Conservation (phyloP, 1,139 yeast genomes). For the Taphrina communis region DNA sequence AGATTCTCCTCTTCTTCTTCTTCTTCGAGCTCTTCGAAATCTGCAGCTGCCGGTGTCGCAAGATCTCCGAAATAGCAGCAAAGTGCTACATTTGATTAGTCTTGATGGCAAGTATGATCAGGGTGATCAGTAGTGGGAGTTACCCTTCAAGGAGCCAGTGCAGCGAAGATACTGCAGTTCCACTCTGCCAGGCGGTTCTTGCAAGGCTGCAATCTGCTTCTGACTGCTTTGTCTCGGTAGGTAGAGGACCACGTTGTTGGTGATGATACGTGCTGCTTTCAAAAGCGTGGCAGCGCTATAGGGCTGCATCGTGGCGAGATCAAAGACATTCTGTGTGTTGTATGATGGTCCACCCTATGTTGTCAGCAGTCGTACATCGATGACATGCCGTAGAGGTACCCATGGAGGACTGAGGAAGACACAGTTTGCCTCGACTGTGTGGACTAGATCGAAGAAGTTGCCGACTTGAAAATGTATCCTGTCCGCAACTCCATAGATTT, state of each 20-base stretch:
- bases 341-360: conserved; percentile 41
- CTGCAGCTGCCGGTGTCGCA: conserved; percentile 14
- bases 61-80: conserved; percentile 39
- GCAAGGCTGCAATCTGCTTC: conserved; percentile 35
- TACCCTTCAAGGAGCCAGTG: conserved; percentile 35
- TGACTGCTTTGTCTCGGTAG: conserved; percentile 40
- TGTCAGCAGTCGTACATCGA: neutral
- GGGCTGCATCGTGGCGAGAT: conserved; percentile 41
- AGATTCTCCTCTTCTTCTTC: too few relatives aligned
- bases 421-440: conserved; percentile 26
- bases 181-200: conserved; percentile 28
- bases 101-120: neutral
- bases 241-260: conserved; percentile 35
- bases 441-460: conserved; percentile 19
- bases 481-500: conserved; percentile 66
- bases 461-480: conserved; percentile 55
- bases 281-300: conserved; percentile 35
- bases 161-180: conserved; percentile 38
- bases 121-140: neutral
- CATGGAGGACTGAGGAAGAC: conserved; percentile 41
- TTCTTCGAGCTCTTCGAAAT: neutral
- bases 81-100: conserved; percentile 16
- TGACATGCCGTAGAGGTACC: conserved; percentile 17
- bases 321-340: conserved; percentile 33
- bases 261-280: conserved; percentile 21